These are phyloP conservation scores for Inga oerstediana DNA, from an alignment of 306 rosid genomes.

Conservation along the genomic window DNA sequence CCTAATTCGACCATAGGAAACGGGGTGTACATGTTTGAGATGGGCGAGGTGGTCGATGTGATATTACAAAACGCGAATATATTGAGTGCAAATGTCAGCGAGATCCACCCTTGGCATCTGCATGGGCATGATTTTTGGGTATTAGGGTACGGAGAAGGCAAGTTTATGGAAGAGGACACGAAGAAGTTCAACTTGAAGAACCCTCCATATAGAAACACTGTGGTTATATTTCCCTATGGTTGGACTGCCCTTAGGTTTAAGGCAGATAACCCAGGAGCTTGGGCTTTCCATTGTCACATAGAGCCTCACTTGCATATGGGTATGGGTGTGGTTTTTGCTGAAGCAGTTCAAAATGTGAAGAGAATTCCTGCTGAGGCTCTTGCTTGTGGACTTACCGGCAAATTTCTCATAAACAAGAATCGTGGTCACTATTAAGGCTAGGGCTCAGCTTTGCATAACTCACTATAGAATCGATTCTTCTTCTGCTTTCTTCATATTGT, in stretches of 20 bases:
- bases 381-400: conserved; percentile 58
- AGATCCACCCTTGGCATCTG: conserved; percentile 91
- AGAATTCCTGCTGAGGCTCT: conserved; percentile 51
- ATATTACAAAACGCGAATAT: conserved; percentile 73
- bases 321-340: conserved; percentile 80
- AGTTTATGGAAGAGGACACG: conserved; percentile 44
- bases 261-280: conserved; percentile 87
- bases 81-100: conserved; percentile 45
- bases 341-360: conserved; percentile 46
- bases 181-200: conserved; percentile 54
- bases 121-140: conserved; percentile 97
- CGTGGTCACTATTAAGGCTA: conserved; percentile 20
- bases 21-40: conserved; percentile 54
- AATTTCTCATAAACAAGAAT: not conserved
- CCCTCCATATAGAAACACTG: conserved; percentile 76
- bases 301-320: conserved; percentile 96
- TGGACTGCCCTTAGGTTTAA: conserved; percentile 80
- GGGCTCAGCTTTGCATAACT: not conserved
- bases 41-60: conserved; percentile 53
- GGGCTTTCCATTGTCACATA: conserved; percentile 94
- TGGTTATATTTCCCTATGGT: conserved; percentile 68
- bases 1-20: conserved; percentile 44
- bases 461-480: too few species aligned
- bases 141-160: conserved; percentile 83
- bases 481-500: too few species aligned